Evolutionary conservation across 495 filamentous ascomycete species (phyloP).

Genomic region (Aspergillus carlsbadensis): DNA sequence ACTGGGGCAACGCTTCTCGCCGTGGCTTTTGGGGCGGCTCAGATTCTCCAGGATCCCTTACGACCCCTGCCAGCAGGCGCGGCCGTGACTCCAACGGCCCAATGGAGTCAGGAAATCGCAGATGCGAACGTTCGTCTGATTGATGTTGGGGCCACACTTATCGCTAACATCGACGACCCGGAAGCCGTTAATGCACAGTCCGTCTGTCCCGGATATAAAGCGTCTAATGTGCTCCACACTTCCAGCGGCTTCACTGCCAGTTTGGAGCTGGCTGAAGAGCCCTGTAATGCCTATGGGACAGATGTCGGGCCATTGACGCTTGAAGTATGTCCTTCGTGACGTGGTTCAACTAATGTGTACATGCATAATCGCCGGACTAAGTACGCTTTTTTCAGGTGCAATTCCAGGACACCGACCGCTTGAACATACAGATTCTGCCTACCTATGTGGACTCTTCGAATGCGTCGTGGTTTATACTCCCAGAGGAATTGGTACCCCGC

Average conservation of each 20-base stretch:
- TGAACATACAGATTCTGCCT: constrained; percentile 57
- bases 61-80: background rate
- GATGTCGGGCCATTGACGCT: constrained; percentile 58
- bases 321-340: too few relatives aligned
- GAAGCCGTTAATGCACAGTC: constrained; percentile 68
- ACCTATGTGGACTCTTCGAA: constrained; percentile 63
- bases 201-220: constrained; percentile 64
- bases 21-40: constrained; percentile 27
- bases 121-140: constrained; percentile 58
- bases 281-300: constrained; percentile 62
- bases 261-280: constrained; percentile 51
- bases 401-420: constrained; percentile 53
- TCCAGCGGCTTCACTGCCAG: constrained; percentile 50
- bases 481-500: constrained; percentile 60
- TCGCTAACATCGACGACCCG: constrained; percentile 71
- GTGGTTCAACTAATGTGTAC: too few relatives aligned
- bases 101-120: constrained; percentile 47
- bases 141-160: constrained; percentile 55
- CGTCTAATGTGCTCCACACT: constrained; percentile 47
- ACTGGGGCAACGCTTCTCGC: constrained; percentile 29
- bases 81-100: constrained; percentile 15
- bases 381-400: too few relatives aligned
- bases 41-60: constrained; percentile 7
- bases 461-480: constrained; percentile 64
- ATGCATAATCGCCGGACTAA: too few relatives aligned